phyloP scores from a whole-genome alignment of 2,329 filamentous ascomycete genomes.

The Colletotrichum nymphaeae region DNA sequence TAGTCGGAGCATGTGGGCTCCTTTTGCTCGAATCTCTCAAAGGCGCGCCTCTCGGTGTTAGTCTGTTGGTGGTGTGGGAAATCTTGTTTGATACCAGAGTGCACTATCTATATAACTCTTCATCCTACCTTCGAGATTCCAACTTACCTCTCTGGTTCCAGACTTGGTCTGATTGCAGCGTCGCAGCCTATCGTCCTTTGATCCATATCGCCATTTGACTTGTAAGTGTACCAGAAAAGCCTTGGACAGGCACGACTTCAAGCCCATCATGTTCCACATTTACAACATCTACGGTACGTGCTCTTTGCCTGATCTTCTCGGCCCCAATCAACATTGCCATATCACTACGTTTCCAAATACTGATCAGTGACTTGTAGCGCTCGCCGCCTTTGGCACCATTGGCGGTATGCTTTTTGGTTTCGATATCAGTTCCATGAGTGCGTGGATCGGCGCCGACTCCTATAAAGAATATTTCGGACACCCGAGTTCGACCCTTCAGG shows the following conservation, averaged over 20 bases:
- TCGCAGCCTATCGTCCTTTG: background rate
- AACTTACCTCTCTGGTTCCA: background rate
- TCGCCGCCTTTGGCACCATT: conserved; percentile 53
- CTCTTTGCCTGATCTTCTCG: background rate
- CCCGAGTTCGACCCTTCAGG: conserved; percentile 57
- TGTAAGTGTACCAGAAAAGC: background rate
- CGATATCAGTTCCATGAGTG: conserved; percentile 69
- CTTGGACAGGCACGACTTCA: background rate
- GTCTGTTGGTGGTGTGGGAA: background rate
- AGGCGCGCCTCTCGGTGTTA: conserved; percentile 18
- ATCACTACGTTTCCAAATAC: background rate
- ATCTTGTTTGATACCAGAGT: background rate
- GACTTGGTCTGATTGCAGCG: background rate
- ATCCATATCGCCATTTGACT: background rate
- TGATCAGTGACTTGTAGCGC: conserved; percentile 38
- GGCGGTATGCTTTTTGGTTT: conserved; percentile 63
- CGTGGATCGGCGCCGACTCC: conserved; percentile 63
- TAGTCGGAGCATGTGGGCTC: background rate
- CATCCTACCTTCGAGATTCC: background rate
- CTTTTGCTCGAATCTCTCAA: background rate
- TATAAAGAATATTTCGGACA: conserved; percentile 65
- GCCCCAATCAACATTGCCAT: background rate
- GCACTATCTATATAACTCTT: conserved; percentile 6
- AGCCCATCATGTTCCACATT: conserved; percentile 46
- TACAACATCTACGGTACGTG: conserved; percentile 50